A percentile compares a stretch with the other conserved stretches of the same genome.
These are phyloP conservation scores for Magnusiomyces paraingens DNA, from an alignment of 1,139 yeast genomes.

Conservation along the genomic window DNA sequence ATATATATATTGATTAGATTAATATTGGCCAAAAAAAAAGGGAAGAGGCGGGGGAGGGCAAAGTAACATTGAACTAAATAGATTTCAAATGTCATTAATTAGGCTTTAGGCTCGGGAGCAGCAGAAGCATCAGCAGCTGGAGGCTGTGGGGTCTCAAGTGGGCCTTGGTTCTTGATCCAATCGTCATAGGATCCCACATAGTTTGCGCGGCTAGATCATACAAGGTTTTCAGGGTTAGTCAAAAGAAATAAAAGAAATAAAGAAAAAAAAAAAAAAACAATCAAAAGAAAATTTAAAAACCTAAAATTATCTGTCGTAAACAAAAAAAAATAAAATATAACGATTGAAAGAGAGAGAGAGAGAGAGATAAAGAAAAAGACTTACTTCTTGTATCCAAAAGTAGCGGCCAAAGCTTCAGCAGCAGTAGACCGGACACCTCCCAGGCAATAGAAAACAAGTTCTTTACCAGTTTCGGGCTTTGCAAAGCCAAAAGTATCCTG, in stretches of 20 bases:
- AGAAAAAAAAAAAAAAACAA: no score
- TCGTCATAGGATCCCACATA: conserved; percentile 77
- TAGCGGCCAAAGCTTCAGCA: conserved; percentile 85
- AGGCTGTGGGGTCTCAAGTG: conserved; percentile 3
- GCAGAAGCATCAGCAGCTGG: neutral
- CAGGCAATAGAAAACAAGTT: conserved; percentile 82
- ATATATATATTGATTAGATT: neutral
- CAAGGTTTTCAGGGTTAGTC: conserved; percentile 7
- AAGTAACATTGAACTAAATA: no score
- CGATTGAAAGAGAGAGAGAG: neutral
- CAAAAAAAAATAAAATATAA: no score
- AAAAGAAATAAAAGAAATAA: neutral
- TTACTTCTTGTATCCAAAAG: conserved; percentile 70
- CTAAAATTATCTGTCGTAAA: no score
- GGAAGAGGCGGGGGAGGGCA: neutral
- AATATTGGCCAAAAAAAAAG: neutral
- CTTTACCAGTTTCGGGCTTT: conserved; percentile 69
- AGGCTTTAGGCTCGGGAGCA: neutral
- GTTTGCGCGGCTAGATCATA: conserved; percentile 37
- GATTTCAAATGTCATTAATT: no score
- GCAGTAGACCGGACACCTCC: conserved; percentile 90
- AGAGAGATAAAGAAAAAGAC: conserved; percentile 22
- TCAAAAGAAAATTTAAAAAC: neutral
- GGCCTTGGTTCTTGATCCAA: conserved; percentile 55
- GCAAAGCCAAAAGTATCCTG: conserved; percentile 70